Conservation (phyloP, 2,329 filamentous ascomycete species). For the Zelopaecilomyces penicillatus region DNA sequence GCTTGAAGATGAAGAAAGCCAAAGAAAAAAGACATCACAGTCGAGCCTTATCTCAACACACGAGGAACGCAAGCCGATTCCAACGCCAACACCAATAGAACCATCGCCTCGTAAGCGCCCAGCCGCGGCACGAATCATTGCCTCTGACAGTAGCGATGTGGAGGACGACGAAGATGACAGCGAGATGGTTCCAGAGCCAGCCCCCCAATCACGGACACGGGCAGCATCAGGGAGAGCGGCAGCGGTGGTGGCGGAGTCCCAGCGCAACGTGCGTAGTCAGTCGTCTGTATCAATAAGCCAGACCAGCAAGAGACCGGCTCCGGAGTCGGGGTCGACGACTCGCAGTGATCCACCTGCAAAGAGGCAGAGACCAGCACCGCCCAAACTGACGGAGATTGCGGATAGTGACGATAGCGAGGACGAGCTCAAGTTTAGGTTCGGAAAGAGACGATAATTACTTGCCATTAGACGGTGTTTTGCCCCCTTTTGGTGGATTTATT, state of each 20-base stretch:
- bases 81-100: slow-evolving; percentile 6
- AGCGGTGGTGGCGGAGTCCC: slow-evolving; percentile 18
- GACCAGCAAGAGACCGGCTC: slow-evolving; percentile 25
- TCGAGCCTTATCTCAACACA: slow-evolving; percentile 15
- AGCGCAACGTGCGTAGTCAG: slow-evolving; percentile 21
- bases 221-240: neutral
- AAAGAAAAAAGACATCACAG: slow-evolving; percentile 18
- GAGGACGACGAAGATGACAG: slow-evolving; percentile 15
- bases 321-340: slow-evolving; percentile 16
- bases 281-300: slow-evolving; percentile 13
- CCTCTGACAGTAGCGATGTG: slow-evolving; percentile 31
- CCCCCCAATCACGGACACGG: neutral
- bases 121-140: slow-evolving; percentile 14
- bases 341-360: slow-evolving; percentile 19
- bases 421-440: slow-evolving; percentile 48
- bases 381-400: slow-evolving; percentile 23
- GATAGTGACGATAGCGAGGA: slow-evolving; percentile 46
- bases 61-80: neutral
- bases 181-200: neutral
- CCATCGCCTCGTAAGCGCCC: slow-evolving; percentile 12
- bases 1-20: slow-evolving; percentile 45
- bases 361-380: slow-evolving; percentile 24
- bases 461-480: neutral
- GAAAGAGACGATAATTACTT: slow-evolving; percentile 33
- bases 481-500: neutral